phyloP scores from a whole-genome alignment of 2,329 filamentous ascomycete species.

The Diaporthe helianthi region DNA sequence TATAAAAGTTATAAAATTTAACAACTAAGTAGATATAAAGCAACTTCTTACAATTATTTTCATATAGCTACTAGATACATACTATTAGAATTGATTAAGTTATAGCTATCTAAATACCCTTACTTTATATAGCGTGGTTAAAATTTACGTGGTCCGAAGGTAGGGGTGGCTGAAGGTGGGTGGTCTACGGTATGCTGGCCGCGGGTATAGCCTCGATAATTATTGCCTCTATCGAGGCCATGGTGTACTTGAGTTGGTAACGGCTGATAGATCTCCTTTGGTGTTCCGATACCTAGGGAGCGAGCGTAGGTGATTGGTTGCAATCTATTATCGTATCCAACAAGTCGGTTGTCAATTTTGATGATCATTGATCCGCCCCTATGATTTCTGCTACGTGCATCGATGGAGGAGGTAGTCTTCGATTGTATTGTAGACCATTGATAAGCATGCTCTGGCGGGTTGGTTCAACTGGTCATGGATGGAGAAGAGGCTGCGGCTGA shows the following conservation, averaged over 20 bases:
- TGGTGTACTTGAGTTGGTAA: not conserved
- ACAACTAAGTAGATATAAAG: too few relatives aligned
- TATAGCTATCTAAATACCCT: too few relatives aligned
- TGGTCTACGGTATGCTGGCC: not conserved
- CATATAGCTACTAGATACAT: too few relatives aligned
- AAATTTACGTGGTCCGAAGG: too few relatives aligned
- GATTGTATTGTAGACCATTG: not conserved
- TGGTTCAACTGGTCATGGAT: too few relatives aligned
- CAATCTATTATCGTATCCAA: not conserved
- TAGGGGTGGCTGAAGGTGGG: too few relatives aligned
- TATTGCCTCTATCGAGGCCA: not conserved
- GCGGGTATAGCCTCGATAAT: not conserved
- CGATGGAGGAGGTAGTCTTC: not conserved
- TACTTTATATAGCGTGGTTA: too few relatives aligned
- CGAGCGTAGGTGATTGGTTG: not conserved
- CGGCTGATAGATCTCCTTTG: not conserved
- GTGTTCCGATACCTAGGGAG: not conserved
- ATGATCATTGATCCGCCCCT: fast-evolving
- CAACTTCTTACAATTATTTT: too few relatives aligned
- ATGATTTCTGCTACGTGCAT: not conserved
- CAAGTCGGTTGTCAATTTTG: fast-evolving
- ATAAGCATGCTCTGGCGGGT: not conserved
- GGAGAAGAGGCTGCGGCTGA: not conserved
- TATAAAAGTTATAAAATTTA: too few relatives aligned
- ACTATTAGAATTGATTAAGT: too few relatives aligned